phyloP scores from a whole-genome alignment of 2,329 filamentous ascomycete species.

The Aspergillus sp. region DNA sequence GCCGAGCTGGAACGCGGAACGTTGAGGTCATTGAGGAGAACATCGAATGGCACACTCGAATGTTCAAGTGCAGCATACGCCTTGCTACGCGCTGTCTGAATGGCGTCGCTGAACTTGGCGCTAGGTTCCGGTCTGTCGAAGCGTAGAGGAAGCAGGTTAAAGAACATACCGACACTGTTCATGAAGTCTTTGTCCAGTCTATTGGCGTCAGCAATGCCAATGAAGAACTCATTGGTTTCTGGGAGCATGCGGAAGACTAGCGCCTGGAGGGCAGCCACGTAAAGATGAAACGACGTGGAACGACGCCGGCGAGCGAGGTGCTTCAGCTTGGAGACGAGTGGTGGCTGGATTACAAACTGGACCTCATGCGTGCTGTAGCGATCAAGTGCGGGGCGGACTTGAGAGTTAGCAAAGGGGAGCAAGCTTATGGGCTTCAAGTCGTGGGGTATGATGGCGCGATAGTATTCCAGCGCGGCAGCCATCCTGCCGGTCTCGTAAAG shows the following conservation, averaged over 20 bases:
- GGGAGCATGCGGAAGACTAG: constrained; percentile 41
- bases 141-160: constrained; percentile 50
- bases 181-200: constrained; percentile 29
- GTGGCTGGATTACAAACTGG: background rate
- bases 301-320: background rate
- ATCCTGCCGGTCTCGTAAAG: too few relatives aligned
- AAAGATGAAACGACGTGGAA: constrained; percentile 44
- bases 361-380: constrained; percentile 34
- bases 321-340: background rate
- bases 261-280: constrained; percentile 40
- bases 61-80: constrained; percentile 40
- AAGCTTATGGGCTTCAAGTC: too few relatives aligned
- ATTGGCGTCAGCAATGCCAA: constrained; percentile 50
- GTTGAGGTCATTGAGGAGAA: too few relatives aligned
- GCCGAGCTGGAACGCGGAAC: too few relatives aligned
- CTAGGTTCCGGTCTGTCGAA: constrained; percentile 23
- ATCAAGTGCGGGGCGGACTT: constrained; percentile 16
- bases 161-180: constrained; percentile 44
- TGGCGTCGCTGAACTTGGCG: constrained; percentile 16
- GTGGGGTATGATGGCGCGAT: too few relatives aligned
- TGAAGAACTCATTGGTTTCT: constrained; percentile 39
- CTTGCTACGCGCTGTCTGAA: constrained; percentile 24
- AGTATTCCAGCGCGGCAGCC: too few relatives aligned
- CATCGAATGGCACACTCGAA: constrained; percentile 22
- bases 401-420: background rate